phyloP scores from a whole-genome alignment of 169 alveolate species.

The Babesia bovis region DNA sequence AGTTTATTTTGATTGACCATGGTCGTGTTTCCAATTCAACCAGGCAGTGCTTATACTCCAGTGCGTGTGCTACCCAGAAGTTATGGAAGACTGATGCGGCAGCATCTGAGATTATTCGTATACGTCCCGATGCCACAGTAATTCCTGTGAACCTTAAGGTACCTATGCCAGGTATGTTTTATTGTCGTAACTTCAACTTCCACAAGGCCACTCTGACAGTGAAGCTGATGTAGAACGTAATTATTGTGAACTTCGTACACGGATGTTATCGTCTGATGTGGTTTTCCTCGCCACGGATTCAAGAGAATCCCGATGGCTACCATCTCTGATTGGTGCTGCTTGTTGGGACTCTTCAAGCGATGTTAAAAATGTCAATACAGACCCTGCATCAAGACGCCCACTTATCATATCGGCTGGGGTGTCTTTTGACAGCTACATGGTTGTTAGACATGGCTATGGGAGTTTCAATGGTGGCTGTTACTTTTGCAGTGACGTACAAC shows the following conservation, averaged over 20 bases:
- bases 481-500: constrained; percentile 72
- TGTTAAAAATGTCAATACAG: background rate
- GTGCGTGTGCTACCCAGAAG: constrained; percentile 23
- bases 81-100: constrained; percentile 69
- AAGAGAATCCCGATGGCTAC: constrained; percentile 78
- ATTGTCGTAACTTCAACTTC: background rate
- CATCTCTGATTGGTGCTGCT: constrained; percentile 64
- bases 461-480: constrained; percentile 71
- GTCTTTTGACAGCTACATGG: constrained; percentile 68
- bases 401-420: constrained; percentile 70
- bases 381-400: constrained; percentile 31
- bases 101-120: constrained; percentile 47
- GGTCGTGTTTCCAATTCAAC: constrained; percentile 66
- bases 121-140: constrained; percentile 68
- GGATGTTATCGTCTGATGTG: constrained; percentile 62
- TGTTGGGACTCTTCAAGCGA: background rate
- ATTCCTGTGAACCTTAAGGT: constrained; percentile 47
- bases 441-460: constrained; percentile 72
- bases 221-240: constrained; percentile 26
- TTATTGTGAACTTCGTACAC: constrained; percentile 20
- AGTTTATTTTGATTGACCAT: constrained; percentile 64
- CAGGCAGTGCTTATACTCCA: constrained; percentile 69
- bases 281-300: constrained; percentile 75
- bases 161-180: constrained; percentile 76
- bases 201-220: constrained; percentile 39